phyloP scores from a whole-genome alignment of 2,329 filamentous ascomycete species.

The Neoarthrinium moseri region DNA sequence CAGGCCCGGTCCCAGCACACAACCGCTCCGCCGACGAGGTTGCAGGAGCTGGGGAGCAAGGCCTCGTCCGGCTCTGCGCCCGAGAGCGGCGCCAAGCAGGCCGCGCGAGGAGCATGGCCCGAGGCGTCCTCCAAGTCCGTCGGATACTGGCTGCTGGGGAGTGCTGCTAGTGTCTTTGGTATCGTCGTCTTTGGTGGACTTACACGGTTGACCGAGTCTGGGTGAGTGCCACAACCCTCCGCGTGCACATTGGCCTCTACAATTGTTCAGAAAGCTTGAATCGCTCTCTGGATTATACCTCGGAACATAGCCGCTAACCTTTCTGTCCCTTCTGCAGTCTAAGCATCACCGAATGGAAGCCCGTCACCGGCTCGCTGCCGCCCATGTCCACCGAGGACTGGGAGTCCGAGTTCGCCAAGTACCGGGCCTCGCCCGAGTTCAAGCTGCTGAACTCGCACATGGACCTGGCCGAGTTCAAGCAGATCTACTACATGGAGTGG shows the following conservation, averaged over 20 bases:
- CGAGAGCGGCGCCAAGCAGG: slow-evolving; percentile 15
- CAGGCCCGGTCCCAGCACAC: slow-evolving; percentile 33
- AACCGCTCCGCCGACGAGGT: slow-evolving; percentile 23
- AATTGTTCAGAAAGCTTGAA: background rate
- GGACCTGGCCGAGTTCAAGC: slow-evolving; percentile 91
- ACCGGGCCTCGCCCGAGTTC: slow-evolving; percentile 90
- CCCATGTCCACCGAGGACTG: slow-evolving; percentile 78
- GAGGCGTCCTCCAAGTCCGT: slow-evolving; percentile 72
- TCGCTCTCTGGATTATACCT: background rate
- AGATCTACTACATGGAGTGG: slow-evolving; percentile 99
- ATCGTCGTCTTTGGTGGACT: slow-evolving; percentile 95
- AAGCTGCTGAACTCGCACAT: slow-evolving; percentile 89
- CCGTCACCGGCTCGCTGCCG: slow-evolving; percentile 88
- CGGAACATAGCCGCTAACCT: background rate
- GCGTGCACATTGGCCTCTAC: background rate
- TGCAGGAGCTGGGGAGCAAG: slow-evolving; percentile 11
- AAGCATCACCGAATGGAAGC: slow-evolving; percentile 98
- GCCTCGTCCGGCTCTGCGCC: slow-evolving; percentile 11
- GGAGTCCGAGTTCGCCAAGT: slow-evolving; percentile 91
- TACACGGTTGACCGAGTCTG: slow-evolving; percentile 92
- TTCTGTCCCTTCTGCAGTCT: slow-evolving; percentile 44
- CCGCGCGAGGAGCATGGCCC: slow-evolving; percentile 43
- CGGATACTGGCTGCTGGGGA: slow-evolving; percentile 89
- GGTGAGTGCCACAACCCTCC: slow-evolving; percentile 57
- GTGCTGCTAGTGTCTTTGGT: slow-evolving; percentile 90